Percentiles rank a stretch among this genome's conserved stretches.
phyloP scores from a whole-genome alignment of 345 rosid species.

The Rhodamnia argentea region DNA sequence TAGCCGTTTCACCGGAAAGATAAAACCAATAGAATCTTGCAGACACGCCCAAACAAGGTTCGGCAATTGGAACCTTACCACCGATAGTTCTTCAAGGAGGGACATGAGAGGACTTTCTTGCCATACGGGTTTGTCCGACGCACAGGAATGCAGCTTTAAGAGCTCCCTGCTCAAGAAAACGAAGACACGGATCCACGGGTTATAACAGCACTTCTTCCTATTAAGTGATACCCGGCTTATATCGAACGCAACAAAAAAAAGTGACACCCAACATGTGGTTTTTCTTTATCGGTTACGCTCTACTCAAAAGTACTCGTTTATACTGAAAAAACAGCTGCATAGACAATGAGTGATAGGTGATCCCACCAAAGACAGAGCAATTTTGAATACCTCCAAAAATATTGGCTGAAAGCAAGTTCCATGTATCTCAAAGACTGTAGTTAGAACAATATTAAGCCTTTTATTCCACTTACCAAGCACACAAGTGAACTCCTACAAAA shows the following conservation, averaged over 20 bases:
- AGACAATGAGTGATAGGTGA: too few relatives aligned
- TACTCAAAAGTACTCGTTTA: not conserved
- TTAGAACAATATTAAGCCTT: not conserved
- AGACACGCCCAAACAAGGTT: not conserved
- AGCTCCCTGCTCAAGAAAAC: conserved; percentile 38
- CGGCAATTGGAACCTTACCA: not conserved
- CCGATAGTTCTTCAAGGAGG: conserved; percentile 34
- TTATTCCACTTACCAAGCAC: not conserved
- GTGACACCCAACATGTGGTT: not conserved
- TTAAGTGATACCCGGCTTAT: not conserved
- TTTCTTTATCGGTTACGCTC: not conserved
- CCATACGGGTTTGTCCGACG: conserved; percentile 71
- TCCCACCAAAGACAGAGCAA: not conserved
- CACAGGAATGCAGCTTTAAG: conserved; percentile 30
- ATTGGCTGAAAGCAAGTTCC: not conserved
- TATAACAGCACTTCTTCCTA: not conserved
- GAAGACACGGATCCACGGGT: not conserved
- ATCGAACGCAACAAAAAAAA: not conserved
- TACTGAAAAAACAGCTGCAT: not conserved
- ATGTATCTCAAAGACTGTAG: not conserved
- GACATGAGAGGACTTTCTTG: conserved; percentile 69
- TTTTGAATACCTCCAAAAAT: not conserved
- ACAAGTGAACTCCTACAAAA: not conserved
- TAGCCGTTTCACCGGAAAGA: not conserved
- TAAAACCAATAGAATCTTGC: not conserved